These are phyloP conservation scores for Pythium volutum DNA, from an alignment of 352 stramenopile species.

Conservation along the genomic window DNA sequence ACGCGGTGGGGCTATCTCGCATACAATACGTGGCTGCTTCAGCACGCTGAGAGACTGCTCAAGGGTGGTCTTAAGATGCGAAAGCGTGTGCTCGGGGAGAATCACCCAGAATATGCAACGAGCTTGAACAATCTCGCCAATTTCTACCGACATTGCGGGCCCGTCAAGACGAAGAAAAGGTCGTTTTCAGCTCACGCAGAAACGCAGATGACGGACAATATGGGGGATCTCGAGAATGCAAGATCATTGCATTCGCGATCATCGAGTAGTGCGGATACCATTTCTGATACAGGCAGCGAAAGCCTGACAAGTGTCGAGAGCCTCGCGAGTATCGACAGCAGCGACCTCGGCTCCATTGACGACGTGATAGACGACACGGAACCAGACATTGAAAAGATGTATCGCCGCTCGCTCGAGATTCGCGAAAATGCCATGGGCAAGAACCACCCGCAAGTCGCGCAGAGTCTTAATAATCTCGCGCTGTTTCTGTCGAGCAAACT, in stretches of 20 bases:
- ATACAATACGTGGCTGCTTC: slow-evolving; percentile 75
- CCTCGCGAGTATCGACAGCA: slow-evolving; percentile 16
- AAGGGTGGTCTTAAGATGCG: slow-evolving; percentile 70
- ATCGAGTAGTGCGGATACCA: slow-evolving; percentile 12
- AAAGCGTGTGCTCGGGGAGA: slow-evolving; percentile 63
- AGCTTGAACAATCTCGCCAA: slow-evolving; percentile 84
- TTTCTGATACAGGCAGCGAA: slow-evolving; percentile 19
- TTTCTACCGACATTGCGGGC: slow-evolving; percentile 75
- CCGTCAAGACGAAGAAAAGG: slow-evolving; percentile 22
- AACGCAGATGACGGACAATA: slow-evolving; percentile 14
- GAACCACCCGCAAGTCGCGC: slow-evolving; percentile 74
- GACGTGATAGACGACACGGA: slow-evolving; percentile 15
- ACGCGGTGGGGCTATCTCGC: slow-evolving; percentile 66
- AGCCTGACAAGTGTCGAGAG: slow-evolving; percentile 19
- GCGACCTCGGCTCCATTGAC: slow-evolving; percentile 13
- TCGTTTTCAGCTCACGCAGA: background rate
- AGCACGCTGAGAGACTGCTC: slow-evolving; percentile 67
- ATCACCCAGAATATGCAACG: slow-evolving; percentile 76
- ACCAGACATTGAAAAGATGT: slow-evolving; percentile 68
- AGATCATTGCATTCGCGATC: slow-evolving; percentile 12
- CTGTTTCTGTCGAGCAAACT: slow-evolving; percentile 68
- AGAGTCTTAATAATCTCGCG: slow-evolving; percentile 80
- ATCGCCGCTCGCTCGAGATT: slow-evolving; percentile 75
- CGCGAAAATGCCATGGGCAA: slow-evolving; percentile 58
- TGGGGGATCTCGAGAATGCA: slow-evolving; percentile 23